Conservation (phyloP, 2,329 filamentous ascomycete species). For the Graphilbum sp. region DNA sequence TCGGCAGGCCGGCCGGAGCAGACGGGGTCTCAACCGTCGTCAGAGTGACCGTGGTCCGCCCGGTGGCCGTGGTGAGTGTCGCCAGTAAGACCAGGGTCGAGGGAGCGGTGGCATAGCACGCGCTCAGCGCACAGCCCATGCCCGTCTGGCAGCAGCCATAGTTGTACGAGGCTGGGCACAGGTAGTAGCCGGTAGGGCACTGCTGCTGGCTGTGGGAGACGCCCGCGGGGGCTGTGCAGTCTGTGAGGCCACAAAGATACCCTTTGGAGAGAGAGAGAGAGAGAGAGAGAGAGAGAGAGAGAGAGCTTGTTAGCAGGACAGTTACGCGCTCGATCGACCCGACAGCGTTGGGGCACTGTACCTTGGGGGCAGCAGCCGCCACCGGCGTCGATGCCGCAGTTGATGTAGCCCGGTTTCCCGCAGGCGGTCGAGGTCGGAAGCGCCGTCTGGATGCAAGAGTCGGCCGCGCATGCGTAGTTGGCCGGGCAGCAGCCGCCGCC, state of each 20-base stretch:
- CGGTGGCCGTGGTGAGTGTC: constrained; percentile 27
- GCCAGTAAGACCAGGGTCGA: constrained; percentile 27
- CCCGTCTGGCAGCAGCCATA: constrained; percentile 36
- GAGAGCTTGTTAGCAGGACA: no score
- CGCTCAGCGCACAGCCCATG: constrained; percentile 28
- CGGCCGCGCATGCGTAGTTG: constrained; percentile 28
- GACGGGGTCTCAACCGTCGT: constrained; percentile 24
- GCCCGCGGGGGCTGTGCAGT: constrained; percentile 28
- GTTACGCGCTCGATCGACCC: no score
- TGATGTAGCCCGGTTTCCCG: constrained; percentile 19
- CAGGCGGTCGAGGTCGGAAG: constrained; percentile 24
- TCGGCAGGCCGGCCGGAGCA: constrained; percentile 14
- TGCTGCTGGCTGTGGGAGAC: constrained; percentile 19
- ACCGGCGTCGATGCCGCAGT: constrained; percentile 22
- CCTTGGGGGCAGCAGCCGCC: constrained; percentile 16
- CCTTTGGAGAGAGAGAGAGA: constrained; percentile 16
- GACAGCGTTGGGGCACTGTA: background rate
- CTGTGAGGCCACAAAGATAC: constrained; percentile 22
- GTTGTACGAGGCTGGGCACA: constrained; percentile 32
- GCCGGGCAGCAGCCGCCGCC: constrained; percentile 31
- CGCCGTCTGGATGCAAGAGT: constrained; percentile 28
- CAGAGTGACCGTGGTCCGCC: constrained; percentile 20
- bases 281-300: no score
- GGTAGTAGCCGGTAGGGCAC: constrained; percentile 28
- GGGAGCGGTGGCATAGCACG: constrained; percentile 31